These are phyloP conservation scores for Cerioporus squamosus DNA, from an alignment of 1,284 basidiomycete genomes.

Conservation along the genomic window DNA sequence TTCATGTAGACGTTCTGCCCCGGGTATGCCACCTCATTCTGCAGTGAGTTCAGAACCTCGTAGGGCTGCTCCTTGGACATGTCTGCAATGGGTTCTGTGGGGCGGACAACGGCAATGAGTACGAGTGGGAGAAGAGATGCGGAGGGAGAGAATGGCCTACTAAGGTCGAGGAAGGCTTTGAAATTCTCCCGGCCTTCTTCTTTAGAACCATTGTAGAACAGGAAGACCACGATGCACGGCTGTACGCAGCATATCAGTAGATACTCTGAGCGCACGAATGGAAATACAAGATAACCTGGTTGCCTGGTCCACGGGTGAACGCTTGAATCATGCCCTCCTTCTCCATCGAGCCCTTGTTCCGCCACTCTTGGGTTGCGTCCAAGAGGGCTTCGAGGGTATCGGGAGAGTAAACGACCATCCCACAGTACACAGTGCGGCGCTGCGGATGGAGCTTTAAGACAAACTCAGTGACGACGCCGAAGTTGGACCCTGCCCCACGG, in stretches of 20 bases:
- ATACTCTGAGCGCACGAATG: background rate
- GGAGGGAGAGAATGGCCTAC: conserved; percentile 32
- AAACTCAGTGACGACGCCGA: conserved; percentile 49
- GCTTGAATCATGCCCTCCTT: conserved; percentile 23
- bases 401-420: conserved; percentile 39
- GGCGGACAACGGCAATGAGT: background rate
- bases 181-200: conserved; percentile 49
- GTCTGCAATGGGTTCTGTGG: conserved; percentile 38
- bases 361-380: conserved; percentile 15
- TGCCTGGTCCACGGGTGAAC: conserved; percentile 20
- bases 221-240: conserved; percentile 39
- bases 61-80: conserved; percentile 48
- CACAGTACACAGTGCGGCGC: conserved; percentile 35
- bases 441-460: conserved; percentile 41
- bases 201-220: conserved; percentile 58
- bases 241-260: conserved; percentile 15
- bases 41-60: conserved; percentile 43
- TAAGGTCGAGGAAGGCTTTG: conserved; percentile 48
- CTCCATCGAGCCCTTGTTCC: conserved; percentile 13
- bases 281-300: conserved; percentile 2
- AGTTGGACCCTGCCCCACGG: conserved; percentile 48
- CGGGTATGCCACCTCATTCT: conserved; percentile 23
- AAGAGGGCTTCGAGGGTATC: conserved; percentile 17
- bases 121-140: too few species aligned
- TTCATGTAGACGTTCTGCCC: conserved; percentile 28